Base-by-base conservation (phyloP, 2,329 filamentous ascomycete species). In the Pseudogymnoascus sp. region DNA sequence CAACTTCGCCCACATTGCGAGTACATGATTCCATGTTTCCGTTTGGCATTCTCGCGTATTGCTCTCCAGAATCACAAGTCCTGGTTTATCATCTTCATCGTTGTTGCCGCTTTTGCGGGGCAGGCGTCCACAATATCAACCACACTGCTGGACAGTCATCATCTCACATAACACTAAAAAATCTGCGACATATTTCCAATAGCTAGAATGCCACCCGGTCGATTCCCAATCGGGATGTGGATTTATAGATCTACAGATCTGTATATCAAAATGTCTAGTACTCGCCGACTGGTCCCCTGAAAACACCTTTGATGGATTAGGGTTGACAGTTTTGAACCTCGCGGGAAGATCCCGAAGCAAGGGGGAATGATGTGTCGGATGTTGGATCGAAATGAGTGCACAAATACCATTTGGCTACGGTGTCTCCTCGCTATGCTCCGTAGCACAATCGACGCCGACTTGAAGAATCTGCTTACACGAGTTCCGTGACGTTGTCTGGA, bases 131-230 rank as follows among this genome's bases (percentile, higher is more conserved):
- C 31, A 59, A 63, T 59, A 3, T 64, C 8, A 4, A 6, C 55
- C 31, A 68, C 41, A 37, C 49, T 63, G 21, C 14, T 63, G 12
- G 62, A 63, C 67, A 68, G 62, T 68, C 67, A 49, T 65, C 63
- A 23, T 4, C 23, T 23, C 23, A 23, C 4, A 2, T 23, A 23
- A 23, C 2, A 2, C 23, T 23, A 23, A 23, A 2, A 23, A 23
- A n/a, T n/a, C n/a, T n/a, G n/a, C n/a, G n/a, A n/a, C n/a, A n/a
- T n/a, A n/a, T n/a, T n/a, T n/a, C n/a, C n/a, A n/a, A n/a, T n/a
- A n/a, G n/a, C n/a, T n/a, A n/a, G n/a, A n/a, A n/a, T n/a, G n/a
- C n/a, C n/a, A n/a, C n/a, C n/a, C n/a, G n/a, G n/a, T n/a, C n/a
- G n/a, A n/a, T n/a, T n/a, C n/a, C n/a, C n/a, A n/a, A 23, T 23